Evolutionary conservation across 345 rosid genomes (phyloP).

Genomic region (Rhizophora apiculata): DNA sequence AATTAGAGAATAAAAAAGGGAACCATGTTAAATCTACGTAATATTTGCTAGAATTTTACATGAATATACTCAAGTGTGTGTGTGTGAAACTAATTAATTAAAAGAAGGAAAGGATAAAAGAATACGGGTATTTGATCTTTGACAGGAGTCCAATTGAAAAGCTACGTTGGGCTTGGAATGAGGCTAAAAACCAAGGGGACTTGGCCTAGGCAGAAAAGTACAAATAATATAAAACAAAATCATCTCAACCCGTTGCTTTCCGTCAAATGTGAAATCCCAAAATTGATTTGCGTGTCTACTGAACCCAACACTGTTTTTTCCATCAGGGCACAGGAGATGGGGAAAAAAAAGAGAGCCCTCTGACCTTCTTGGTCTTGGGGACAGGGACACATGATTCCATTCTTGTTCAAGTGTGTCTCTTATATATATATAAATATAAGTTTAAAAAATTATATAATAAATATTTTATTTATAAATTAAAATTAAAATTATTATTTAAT

Average conservation of each 20-base stretch:
- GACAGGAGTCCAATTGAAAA: no score
- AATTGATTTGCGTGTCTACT: background rate
- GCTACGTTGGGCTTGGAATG: background rate
- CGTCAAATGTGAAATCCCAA: background rate
- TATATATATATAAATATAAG: background rate
- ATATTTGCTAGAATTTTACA: no score
- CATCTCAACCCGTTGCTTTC: background rate
- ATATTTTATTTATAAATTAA: no score
- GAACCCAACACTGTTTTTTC: background rate
- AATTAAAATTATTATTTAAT: no score
- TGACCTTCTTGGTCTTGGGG: background rate
- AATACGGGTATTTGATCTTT: no score
- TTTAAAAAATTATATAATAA: no score
- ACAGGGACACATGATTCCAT: background rate
- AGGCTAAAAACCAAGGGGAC: slow-evolving; percentile 14
- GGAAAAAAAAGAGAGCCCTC: background rate
- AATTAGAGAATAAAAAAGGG: no score
- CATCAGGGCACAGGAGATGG: background rate
- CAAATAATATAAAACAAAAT: slow-evolving; percentile 1
- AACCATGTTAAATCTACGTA: no score
- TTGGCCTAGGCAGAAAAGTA: slow-evolving; percentile 7
- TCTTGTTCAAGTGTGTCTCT: slow-evolving; percentile 11
- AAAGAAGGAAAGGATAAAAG: no score
- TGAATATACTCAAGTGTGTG: no score
- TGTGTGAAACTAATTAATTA: no score